Conservation (phyloP, 1,139 yeast genomes). For the Arxiozyma telluris region DNA sequence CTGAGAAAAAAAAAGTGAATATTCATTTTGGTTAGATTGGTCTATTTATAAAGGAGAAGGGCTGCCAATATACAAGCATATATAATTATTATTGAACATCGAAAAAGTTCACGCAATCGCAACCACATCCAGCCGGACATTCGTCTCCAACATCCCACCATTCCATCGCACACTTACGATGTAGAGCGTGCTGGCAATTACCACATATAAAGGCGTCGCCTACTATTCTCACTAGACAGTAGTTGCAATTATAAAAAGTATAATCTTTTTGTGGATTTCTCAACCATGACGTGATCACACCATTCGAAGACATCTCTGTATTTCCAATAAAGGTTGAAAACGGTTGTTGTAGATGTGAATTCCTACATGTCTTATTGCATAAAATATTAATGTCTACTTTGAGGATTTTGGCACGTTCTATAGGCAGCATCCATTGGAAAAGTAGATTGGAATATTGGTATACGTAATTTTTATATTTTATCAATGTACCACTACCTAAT, state of each 20-base stretch:
- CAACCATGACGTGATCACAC: conserved; percentile 21
- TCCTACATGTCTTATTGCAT: conserved; percentile 3
- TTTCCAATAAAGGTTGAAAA: conserved; percentile 13
- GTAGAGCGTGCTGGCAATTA: conserved; percentile 70
- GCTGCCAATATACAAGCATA: neutral
- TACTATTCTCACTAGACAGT: conserved; percentile 53
- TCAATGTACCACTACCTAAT: conserved; percentile 41
- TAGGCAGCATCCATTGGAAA: conserved; percentile 74
- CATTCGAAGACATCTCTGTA: conserved; percentile 8
- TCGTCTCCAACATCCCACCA: conserved; percentile 69
- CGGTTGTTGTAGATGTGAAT: conserved; percentile 7
- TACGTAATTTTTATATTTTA: conserved; percentile 45
- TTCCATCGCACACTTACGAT: conserved; percentile 63
- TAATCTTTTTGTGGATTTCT: conserved; percentile 8
- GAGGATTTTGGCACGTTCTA: conserved; percentile 64
- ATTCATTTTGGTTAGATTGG: neutral
- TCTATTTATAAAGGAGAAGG: neutral
- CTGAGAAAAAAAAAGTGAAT: neutral
- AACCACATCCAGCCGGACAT: conserved; percentile 91
- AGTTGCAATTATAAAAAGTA: conserved; percentile 42
- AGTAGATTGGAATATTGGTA: conserved; percentile 73
- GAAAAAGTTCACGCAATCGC: conserved; percentile 45
- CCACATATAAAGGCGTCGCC: conserved; percentile 62
- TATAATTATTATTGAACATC: conserved; percentile 8
- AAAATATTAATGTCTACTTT: conserved; percentile 48